Evolutionary conservation across 305 asterid genomes (phyloP).

Genomic region (Solanum aculeatissimum): DNA sequence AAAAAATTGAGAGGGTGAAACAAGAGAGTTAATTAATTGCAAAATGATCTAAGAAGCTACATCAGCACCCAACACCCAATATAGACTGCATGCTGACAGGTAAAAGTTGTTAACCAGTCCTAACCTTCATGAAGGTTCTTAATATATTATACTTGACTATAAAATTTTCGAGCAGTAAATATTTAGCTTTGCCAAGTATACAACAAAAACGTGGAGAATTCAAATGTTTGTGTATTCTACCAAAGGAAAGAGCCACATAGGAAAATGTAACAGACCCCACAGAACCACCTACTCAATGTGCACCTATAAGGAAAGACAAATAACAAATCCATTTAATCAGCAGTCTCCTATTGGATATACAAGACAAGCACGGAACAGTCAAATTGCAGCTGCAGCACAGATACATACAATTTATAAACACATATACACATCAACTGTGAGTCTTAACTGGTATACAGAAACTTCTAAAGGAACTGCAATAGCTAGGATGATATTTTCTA

Average conservation of each 20-base stretch:
- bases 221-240: not conserved
- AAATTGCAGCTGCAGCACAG: not conserved
- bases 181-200: not conserved
- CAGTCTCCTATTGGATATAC: not conserved
- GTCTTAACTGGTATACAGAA: not conserved
- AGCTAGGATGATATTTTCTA: slow-evolving; percentile 15
- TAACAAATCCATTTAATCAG: not conserved
- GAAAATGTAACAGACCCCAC: not conserved
- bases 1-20: not conserved
- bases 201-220: not conserved
- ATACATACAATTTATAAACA: not conserved
- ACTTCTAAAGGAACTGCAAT: not conserved
- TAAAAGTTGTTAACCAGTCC: not conserved
- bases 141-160: not conserved
- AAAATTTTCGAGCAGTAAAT: not conserved
- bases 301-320: not conserved
- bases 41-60: not conserved
- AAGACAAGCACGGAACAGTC: not conserved
- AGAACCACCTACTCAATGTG: not conserved
- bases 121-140: not conserved
- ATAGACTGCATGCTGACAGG: not conserved
- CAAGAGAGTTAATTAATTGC: not conserved
- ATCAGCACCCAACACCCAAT: not conserved
- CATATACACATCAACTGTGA: not conserved
- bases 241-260: not conserved